Base-by-base conservation (phyloP, 129 eudicot genomes). In the Flaveria trinervia region DNA sequence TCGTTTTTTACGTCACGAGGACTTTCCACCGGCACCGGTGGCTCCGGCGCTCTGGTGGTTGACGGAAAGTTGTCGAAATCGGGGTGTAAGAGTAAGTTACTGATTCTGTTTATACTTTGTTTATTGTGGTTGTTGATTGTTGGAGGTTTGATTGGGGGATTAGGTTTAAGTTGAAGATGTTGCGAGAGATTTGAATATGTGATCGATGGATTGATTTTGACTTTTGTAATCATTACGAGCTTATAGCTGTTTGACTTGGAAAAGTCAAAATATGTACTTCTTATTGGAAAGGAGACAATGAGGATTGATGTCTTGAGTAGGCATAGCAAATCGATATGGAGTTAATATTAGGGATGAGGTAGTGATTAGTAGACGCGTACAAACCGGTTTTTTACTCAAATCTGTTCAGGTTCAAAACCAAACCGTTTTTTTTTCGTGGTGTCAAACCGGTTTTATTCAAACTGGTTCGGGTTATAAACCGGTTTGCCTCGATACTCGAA, bases 1-100 rank as follows among this genome's bases (percentile, higher is more conserved):
- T 83, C 89, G 4, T 93, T 90, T 82, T 93, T 93, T 72, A 76
- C 85, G 0, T 77, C 89, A 9, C 85, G 88, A 10, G 95, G 96
- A 5, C 77, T 88, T 59, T 79, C 96, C 65, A 88, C 96, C 50
- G 98, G 98, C 26, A 64, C 39, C 43, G 12, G 67, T 25, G 86
- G 79, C 23, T 84, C 92, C 70, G 82, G 33, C 23, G 82, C 96
- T 30, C 84, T 93, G 2, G 46, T 87, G 17, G 86, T 93, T 23
- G 83, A 90, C 49, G 97, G 96, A 71, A 93, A 86, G 77, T 82
- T 88, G 4, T 76, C 70, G 65, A 90, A 75, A 86, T 48, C 79
- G 68, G 92, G 96, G 12, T 72, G 87, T 43, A 93, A 93, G 72
- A 82, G 96, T 93, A 88, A 64, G 89, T 23, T 3, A 2, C 7